phyloP scores from a whole-genome alignment of 208 protist species.

The Wallacemonas sp. region DNA sequence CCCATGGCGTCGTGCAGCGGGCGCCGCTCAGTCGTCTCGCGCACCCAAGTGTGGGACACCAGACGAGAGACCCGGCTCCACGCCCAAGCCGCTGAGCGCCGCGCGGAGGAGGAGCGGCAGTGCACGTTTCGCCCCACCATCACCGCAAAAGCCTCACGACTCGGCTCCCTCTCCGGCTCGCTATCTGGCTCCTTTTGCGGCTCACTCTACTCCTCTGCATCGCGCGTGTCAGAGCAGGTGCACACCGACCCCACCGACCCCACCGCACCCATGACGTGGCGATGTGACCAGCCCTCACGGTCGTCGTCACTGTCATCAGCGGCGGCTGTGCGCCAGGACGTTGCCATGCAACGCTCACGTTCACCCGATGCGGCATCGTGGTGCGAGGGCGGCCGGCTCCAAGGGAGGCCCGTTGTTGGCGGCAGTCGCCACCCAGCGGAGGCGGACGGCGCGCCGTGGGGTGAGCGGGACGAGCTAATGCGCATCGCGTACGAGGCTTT shows the following conservation, averaged over 20 bases:
- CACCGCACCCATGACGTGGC: too few relatives aligned
- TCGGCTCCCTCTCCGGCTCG: background rate
- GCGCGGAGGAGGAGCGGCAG: slow-evolving; percentile 21
- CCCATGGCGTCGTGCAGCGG: background rate
- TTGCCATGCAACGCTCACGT: background rate
- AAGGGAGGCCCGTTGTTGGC: too few relatives aligned
- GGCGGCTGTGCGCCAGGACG: background rate
- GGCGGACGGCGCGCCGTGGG: too few relatives aligned
- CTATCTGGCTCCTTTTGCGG: too few relatives aligned
- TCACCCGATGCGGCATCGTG: too few relatives aligned
- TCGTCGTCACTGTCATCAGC: too few relatives aligned
- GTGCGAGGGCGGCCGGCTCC: too few relatives aligned
- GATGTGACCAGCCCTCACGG: too few relatives aligned
- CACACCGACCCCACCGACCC: too few relatives aligned
- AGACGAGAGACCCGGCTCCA: slow-evolving; percentile 23
- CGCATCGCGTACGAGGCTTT: slow-evolving; percentile 14
- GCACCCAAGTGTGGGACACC: slow-evolving; percentile 25
- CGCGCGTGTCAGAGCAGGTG: too few relatives aligned
- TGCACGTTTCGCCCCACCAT: slow-evolving; percentile 42
- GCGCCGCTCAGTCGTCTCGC: slow-evolving; percentile 3
- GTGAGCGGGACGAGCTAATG: slow-evolving; percentile 8
- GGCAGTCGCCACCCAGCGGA: too few relatives aligned
- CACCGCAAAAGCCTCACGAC: slow-evolving; percentile 8
- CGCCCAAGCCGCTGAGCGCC: slow-evolving; percentile 14
- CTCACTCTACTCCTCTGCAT: too few relatives aligned